Conservation (phyloP, 768 basidiomycete species). For the Trametes sanguinea region DNA sequence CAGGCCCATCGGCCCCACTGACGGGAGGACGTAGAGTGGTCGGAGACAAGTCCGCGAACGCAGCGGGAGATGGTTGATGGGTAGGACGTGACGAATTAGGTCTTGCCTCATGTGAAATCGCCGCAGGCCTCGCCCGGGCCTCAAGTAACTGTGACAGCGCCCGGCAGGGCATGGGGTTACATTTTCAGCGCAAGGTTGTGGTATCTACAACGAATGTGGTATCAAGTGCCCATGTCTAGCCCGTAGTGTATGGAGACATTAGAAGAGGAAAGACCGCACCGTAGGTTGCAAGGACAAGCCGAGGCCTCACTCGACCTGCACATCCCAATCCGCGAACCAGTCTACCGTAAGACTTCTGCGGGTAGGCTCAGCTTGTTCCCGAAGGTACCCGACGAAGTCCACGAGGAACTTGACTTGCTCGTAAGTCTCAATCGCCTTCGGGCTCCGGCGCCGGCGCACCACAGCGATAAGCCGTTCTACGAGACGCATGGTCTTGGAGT, state of each 20-base stretch:
- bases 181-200: background rate
- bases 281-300: background rate
- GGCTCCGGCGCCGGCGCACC: slow-evolving; percentile 72
- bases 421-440: slow-evolving; percentile 92
- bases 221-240: background rate
- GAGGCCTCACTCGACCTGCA: slow-evolving; percentile 6
- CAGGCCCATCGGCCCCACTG: background rate
- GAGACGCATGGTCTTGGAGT: slow-evolving; percentile 56
- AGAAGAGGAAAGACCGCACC: background rate
- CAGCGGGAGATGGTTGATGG: too few species aligned
- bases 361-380: slow-evolving; percentile 2
- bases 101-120: too few species aligned
- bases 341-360: background rate
- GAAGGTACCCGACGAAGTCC: slow-evolving; percentile 69
- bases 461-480: slow-evolving; percentile 75
- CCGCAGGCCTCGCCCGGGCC: too few species aligned
- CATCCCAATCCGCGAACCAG: slow-evolving; percentile 19
- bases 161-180: background rate
- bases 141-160: too few species aligned
- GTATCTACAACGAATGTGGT: background rate
- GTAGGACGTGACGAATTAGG: too few species aligned
- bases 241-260: background rate
- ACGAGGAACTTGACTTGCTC: slow-evolving; percentile 88
- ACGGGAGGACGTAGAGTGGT: too few species aligned
- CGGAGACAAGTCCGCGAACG: too few species aligned